phyloP scores from a whole-genome alignment of 495 filamentous ascomycete genomes.

The Aspergillus steynii region DNA sequence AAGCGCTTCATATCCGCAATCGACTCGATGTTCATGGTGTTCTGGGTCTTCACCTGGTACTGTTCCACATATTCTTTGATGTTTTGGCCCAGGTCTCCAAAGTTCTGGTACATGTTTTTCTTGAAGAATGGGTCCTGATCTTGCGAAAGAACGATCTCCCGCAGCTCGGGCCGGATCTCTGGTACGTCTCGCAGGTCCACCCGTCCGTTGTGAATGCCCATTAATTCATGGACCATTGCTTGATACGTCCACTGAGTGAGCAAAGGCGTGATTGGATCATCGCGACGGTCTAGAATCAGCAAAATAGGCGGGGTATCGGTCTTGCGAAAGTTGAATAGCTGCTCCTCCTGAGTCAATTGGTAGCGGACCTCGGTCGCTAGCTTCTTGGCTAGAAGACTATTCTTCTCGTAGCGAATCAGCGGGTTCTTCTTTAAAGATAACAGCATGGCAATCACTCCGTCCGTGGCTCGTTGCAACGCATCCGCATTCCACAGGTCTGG shows the following conservation, averaged over 20 bases:
- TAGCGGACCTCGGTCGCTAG: constrained; percentile 90
- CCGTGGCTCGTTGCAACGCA: constrained; percentile 76
- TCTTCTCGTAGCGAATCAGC: constrained; percentile 90
- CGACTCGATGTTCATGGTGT: constrained; percentile 90
- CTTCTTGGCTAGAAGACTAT: constrained; percentile 87
- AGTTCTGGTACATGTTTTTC: constrained; percentile 99
- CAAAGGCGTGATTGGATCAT: constrained; percentile 94
- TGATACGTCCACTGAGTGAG: constrained; percentile 99
- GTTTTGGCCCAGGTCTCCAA: constrained; percentile 93
- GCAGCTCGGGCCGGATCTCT: constrained; percentile 85
- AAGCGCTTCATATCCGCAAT: constrained; percentile 99
- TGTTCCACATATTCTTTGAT: constrained; percentile 99
- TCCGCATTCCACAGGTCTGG: constrained; percentile 91
- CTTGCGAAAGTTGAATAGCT: constrained; percentile 94
- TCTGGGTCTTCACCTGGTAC: constrained; percentile 93
- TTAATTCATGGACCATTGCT: constrained; percentile 95
- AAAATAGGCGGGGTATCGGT: constrained; percentile 94
- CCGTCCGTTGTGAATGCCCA: constrained; percentile 90
- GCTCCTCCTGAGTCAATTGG: constrained; percentile 91
- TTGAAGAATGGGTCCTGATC: constrained; percentile 99
- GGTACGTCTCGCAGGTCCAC: constrained; percentile 86
- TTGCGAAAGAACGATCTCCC: constrained; percentile 93
- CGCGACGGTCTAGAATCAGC: constrained; percentile 84
- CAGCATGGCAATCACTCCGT: constrained; percentile 80
- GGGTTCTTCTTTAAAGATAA: constrained; percentile 94